Evolutionary conservation across 2,329 filamentous ascomycete genomes (phyloP).

Genomic region (Didymella segeticola): DNA sequence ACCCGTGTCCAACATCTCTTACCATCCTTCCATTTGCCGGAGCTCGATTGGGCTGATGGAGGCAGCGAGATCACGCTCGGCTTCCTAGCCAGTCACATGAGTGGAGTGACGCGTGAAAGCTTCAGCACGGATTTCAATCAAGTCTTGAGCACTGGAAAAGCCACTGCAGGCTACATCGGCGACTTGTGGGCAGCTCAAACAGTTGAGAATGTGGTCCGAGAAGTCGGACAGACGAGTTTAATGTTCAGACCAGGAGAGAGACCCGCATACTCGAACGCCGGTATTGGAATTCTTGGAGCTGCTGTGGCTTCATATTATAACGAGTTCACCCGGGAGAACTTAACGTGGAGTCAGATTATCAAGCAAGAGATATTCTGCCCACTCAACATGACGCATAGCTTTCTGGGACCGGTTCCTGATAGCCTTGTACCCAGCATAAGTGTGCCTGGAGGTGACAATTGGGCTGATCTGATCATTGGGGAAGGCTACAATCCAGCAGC

Average conservation of each 20-base stretch:
- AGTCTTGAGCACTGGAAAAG: slow-evolving; percentile 31
- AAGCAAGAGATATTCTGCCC: slow-evolving; percentile 28
- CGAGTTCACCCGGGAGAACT: slow-evolving; percentile 19
- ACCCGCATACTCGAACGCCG: slow-evolving; percentile 41
- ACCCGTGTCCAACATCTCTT: slow-evolving; percentile 32
- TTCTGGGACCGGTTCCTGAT: slow-evolving; percentile 6
- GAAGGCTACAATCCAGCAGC: slow-evolving; percentile 41
- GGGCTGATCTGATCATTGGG: slow-evolving; percentile 36
- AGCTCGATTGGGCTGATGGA: slow-evolving; percentile 39
- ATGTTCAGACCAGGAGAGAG: slow-evolving; percentile 43
- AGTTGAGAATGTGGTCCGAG: slow-evolving; percentile 28
- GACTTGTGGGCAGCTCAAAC: slow-evolving; percentile 31
- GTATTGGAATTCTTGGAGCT: slow-evolving; percentile 35
- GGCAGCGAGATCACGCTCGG: slow-evolving; percentile 41
- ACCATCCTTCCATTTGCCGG: slow-evolving; percentile 30
- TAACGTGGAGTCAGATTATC: slow-evolving; percentile 33
- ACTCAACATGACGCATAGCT: slow-evolving; percentile 24
- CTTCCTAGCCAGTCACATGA: slow-evolving; percentile 44
- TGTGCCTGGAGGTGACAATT: slow-evolving; percentile 37
- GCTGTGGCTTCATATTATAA: slow-evolving; percentile 37
- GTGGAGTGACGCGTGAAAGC: slow-evolving; percentile 38
- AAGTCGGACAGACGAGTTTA: slow-evolving; percentile 24
- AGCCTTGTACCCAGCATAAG: slow-evolving; percentile 25
- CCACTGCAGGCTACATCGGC: slow-evolving; percentile 35
- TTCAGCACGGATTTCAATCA: slow-evolving; percentile 42